Conservation (phyloP, 1,284 basidiomycete species). For the Laetiporus sulphureus region DNA sequence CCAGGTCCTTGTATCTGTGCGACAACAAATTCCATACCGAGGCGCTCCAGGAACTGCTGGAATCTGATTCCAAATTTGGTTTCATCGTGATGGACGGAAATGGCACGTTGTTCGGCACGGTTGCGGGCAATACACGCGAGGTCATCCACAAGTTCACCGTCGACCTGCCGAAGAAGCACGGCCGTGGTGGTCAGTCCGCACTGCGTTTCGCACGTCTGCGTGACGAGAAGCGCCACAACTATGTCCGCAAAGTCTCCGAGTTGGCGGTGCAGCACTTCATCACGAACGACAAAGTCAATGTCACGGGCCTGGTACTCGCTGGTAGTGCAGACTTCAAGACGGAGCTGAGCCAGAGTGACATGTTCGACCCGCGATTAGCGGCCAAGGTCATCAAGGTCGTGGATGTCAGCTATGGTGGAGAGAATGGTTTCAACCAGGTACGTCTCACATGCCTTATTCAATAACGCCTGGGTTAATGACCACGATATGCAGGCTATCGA, state of each 20-base stretch:
- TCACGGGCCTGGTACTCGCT: constrained; percentile 93
- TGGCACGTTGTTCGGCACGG: constrained; percentile 92
- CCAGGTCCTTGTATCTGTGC: constrained; percentile 92
- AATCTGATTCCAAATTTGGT: constrained; percentile 96
- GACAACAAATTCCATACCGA: constrained; percentile 99
- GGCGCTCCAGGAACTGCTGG: constrained; percentile 92
- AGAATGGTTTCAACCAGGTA: constrained; percentile 98
- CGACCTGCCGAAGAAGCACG: constrained; percentile 99
- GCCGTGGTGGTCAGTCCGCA: constrained; percentile 99
- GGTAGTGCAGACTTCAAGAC: constrained; percentile 99
- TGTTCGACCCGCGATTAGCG: constrained; percentile 87
- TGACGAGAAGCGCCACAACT: constrained; percentile 99
- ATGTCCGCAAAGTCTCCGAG: constrained; percentile 98
- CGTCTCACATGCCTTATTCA: constrained; percentile 9
- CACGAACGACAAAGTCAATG: constrained; percentile 97
- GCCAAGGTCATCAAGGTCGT: constrained; percentile 96
- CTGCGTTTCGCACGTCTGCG: constrained; percentile 99
- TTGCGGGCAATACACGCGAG: constrained; percentile 96
- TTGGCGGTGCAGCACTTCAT: constrained; percentile 97
- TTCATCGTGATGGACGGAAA: constrained; percentile 99
- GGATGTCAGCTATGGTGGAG: constrained; percentile 98
- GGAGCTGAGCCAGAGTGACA: constrained; percentile 92
- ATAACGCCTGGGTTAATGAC: neutral
- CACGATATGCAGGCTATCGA: constrained; percentile 76
- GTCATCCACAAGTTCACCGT: constrained; percentile 98